These are phyloP conservation scores for Solanum dulcamara DNA, from an alignment of 257 asterid genomes.

Conservation along the genomic window DNA sequence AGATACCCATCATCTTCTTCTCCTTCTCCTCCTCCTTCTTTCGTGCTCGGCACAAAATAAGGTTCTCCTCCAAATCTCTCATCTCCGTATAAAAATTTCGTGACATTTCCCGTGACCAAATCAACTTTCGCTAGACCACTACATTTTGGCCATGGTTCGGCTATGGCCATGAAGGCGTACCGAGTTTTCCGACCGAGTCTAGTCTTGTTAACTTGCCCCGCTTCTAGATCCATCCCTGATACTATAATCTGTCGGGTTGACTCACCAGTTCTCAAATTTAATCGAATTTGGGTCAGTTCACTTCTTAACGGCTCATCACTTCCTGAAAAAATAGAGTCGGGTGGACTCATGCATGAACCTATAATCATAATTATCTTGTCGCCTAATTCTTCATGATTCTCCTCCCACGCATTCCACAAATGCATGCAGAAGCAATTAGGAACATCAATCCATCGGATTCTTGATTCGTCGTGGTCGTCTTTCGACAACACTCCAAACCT, in stretches of 20 bases:
- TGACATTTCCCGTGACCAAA: constrained; percentile 29
- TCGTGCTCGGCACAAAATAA: constrained; percentile 18
- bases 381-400: constrained; percentile 6
- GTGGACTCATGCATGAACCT: constrained; percentile 42
- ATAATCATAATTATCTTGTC: constrained; percentile 20
- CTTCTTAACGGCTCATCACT: not conserved
- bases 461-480: constrained; percentile 16
- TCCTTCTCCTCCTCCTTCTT: not conserved
- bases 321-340: constrained; percentile 19
- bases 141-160: constrained; percentile 63
- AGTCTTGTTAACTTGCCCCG: constrained; percentile 33
- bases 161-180: constrained; percentile 43
- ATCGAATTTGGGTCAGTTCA: constrained; percentile 27
- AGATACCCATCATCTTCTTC: constrained; percentile 35
- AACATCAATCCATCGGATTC: constrained; percentile 40
- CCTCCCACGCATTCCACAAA: constrained; percentile 66
- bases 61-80: constrained; percentile 41
- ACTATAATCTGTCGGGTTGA: constrained; percentile 28
- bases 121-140: constrained; percentile 51
- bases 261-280: constrained; percentile 20
- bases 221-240: constrained; percentile 36
- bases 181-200: constrained; percentile 24
- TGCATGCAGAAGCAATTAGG: constrained; percentile 48
- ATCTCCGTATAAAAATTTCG: constrained; percentile 23
- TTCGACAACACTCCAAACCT: constrained; percentile 37